Percentiles rank a stretch among this genome's conserved stretches.
phyloP scores from a whole-genome alignment of 257 asterid species.

The Solanum etuberosum region DNA sequence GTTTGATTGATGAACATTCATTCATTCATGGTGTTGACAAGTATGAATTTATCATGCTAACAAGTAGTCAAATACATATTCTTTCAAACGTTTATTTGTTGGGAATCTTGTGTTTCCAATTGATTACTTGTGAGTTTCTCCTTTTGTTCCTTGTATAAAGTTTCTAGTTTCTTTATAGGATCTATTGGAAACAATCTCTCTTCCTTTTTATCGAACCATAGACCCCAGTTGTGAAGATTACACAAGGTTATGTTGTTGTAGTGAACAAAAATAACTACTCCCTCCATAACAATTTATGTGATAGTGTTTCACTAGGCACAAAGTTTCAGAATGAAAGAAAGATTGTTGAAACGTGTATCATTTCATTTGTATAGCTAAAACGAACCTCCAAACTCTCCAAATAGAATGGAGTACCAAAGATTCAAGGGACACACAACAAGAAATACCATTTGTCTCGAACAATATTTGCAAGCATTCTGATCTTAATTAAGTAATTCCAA shows the following conservation, averaged over 20 bases:
- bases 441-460: neutral
- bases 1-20: neutral
- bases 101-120: neutral
- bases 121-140: neutral
- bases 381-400: neutral
- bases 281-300: neutral
- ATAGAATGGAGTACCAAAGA: neutral
- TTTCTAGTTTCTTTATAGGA: neutral
- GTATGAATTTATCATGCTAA: neutral
- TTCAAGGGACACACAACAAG: neutral
- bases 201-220: neutral
- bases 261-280: too few relatives aligned
- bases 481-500: neutral
- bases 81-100: neutral
- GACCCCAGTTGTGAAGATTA: too few relatives aligned
- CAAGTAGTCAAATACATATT: neutral
- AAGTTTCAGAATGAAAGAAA: neutral
- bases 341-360: neutral
- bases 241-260: too few relatives aligned
- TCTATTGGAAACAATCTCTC: neutral
- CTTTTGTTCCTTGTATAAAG: neutral
- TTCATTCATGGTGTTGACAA: neutral
- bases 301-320: neutral
- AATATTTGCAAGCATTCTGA: neutral
- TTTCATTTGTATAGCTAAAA: neutral